Evolutionary conservation across 352 stramenopile species (phyloP), one percentile per base, ranked within the genome.

Genomic region (Globisporangium barbulae): DNA sequence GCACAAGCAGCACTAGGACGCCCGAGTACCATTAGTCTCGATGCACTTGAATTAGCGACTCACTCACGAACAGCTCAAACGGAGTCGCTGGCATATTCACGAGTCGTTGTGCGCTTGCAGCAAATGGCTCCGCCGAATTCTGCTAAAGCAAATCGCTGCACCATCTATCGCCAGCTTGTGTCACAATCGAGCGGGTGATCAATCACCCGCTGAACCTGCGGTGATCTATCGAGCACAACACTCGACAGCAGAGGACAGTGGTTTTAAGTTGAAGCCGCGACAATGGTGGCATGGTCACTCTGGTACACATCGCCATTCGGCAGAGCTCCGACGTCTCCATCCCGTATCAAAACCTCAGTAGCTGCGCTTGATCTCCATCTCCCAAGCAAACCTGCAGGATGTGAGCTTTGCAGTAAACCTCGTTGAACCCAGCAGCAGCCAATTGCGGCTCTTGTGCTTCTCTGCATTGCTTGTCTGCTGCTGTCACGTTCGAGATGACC

Each of bases 331-430:
- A 39, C 33, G 33, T 12, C 7, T 39, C 33, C 12, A 12, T 39
- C 7, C 10, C 10, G 8, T 8, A 13, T 39, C 33, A 39, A 12
- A 21, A 21, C 19, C n/a, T 8, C 17, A 25, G 5, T 15, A 21
- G 19, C 42, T 48, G 42, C 42, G 15, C 19, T n/a, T 9, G 10
- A 15, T 48, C 42, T 13, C 19, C 42, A n/a, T 48, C 42, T 3
- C 42, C 42, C 42, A 7, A 21, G n/a, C 42, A 48, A 25, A 15
- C 42, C n/a, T 48, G 19, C 17, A 48, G 19, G 42, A 25, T 57
- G 30, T 30, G 50, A 19, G 50, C 35, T 37, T 57, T 37, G 50
- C 30, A 30, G 31, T 57, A 57, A 30, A 39, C n/a, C 8, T 57
- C 50, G 6, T 28, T 45, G 9, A 28, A 42, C 50, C 1, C 25